Conservation (phyloP, 345 rosid genomes). For the Schrenkiella parvula region DNA sequence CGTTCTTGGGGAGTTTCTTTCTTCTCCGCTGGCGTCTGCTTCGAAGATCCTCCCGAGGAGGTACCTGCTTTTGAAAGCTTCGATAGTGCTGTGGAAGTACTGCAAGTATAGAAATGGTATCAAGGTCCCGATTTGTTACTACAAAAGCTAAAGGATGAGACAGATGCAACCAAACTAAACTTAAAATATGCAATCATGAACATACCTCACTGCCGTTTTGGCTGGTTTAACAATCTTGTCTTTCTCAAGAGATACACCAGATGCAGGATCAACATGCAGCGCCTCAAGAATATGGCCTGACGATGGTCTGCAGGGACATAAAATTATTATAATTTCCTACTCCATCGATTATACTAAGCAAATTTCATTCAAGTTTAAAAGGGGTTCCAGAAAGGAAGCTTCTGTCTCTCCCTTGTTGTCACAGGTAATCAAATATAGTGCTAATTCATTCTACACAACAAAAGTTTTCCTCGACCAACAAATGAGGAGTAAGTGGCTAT, state of each 20-base stretch:
- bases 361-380: constrained; percentile 3
- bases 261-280: constrained; percentile 94
- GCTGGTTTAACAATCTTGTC: constrained; percentile 50
- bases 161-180: not conserved
- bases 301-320: constrained; percentile 78
- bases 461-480: constrained; percentile 57
- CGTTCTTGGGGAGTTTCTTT: constrained; percentile 99
- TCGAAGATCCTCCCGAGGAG: constrained; percentile 50
- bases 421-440: constrained; percentile 49
- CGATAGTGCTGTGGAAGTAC: constrained; percentile 67
- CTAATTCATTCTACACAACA: constrained; percentile 46
- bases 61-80: constrained; percentile 67
- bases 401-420: constrained; percentile 50
- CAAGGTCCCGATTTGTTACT: not conserved
- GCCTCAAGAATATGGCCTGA: constrained; percentile 91
- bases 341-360: not conserved
- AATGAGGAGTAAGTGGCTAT: constrained; percentile 73
- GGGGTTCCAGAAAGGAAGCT: constrained; percentile 56
- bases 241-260: constrained; percentile 80
- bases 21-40: constrained; percentile 63
- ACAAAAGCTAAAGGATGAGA: not conserved
- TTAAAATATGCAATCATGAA: not conserved
- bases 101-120: constrained; percentile 19
- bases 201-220: constrained; percentile 64
- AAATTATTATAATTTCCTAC: constrained; percentile 39